These are phyloP conservation scores for Suhomyces terraborum DNA, from an alignment of 1,139 yeast species.

Conservation along the genomic window DNA sequence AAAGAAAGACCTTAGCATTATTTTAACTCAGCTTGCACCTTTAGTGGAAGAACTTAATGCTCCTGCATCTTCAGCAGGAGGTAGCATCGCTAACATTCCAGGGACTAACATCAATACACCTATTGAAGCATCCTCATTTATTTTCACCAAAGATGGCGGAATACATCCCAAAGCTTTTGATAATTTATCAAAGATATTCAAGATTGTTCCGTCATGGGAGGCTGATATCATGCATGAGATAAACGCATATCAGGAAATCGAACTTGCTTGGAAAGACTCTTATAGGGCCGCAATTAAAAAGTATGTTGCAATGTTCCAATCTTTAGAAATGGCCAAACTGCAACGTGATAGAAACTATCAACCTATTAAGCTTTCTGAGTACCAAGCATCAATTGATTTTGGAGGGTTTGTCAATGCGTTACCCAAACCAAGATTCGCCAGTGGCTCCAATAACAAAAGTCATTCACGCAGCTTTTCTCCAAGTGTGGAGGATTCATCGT, in stretches of 20 bases:
- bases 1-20: constrained; percentile 26
- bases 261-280: constrained; percentile 37
- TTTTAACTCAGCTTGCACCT: constrained; percentile 28
- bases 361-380: constrained; percentile 38
- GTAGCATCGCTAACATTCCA: neutral
- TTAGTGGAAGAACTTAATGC: constrained; percentile 30
- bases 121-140: constrained; percentile 12
- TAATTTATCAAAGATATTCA: constrained; percentile 28
- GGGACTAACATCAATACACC: constrained; percentile 2
- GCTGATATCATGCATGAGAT: constrained; percentile 36
- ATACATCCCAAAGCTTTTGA: constrained; percentile 33
- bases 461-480: constrained; percentile 22
- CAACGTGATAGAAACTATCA: constrained; percentile 32
- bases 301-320: constrained; percentile 34
- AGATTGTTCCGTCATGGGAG: constrained; percentile 40
- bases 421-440: constrained; percentile 25
- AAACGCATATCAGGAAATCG: constrained; percentile 31
- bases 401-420: constrained; percentile 44
- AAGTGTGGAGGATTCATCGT: constrained; percentile 11
- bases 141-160: constrained; percentile 38
- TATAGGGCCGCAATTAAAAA: constrained; percentile 36
- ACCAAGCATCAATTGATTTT: constrained; percentile 45
- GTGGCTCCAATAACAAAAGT: constrained; percentile 9
- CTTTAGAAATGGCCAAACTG: constrained; percentile 34
- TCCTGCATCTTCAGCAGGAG: neutral